These are phyloP conservation scores for Choanephora cucurbitarum DNA, from an alignment of 371 early-diverging fungal genomes.

Conservation along the genomic window DNA sequence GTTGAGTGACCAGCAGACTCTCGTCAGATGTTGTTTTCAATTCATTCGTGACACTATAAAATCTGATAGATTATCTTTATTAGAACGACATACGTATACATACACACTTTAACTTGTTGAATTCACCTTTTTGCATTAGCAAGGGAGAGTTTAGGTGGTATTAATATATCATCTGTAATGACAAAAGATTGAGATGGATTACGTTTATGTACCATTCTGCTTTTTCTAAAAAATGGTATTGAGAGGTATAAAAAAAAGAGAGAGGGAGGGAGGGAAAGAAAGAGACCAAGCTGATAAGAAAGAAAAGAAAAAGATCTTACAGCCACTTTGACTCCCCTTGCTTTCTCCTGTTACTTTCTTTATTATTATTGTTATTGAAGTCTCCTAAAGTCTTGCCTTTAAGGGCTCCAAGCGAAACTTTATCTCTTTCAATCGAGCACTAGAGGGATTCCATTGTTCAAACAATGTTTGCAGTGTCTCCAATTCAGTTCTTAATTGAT, in stretches of 20 bases:
- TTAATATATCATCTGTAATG: too few relatives aligned
- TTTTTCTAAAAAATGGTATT: not conserved
- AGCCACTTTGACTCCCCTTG: not conserved
- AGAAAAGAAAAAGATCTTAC: not conserved
- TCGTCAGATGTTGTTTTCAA: not conserved
- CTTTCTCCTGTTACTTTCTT: not conserved
- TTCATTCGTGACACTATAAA: not conserved
- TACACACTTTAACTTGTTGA: not conserved
- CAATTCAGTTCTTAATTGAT: slow-evolving; percentile 57
- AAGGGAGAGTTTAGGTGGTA: too few relatives aligned
- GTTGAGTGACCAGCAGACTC: not conserved
- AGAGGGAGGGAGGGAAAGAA: not conserved
- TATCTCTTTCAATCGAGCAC: slow-evolving; percentile 73
- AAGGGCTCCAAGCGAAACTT: slow-evolving; percentile 86
- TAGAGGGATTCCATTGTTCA: slow-evolving; percentile 76
- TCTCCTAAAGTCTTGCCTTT: slow-evolving; percentile 29
- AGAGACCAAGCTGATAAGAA: not conserved
- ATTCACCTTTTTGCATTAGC: not conserved
- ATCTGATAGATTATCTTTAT: not conserved
- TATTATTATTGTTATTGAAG: slow-evolving; percentile 3
- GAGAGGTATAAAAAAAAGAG: not conserved
- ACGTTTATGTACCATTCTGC: not conserved
- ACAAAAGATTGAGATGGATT: too few relatives aligned
- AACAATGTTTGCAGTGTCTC: slow-evolving; percentile 61
- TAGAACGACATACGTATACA: not conserved